phyloP scores from a whole-genome alignment of 768 basidiomycete genomes.

The Rhizopogon vinicolor region DNA sequence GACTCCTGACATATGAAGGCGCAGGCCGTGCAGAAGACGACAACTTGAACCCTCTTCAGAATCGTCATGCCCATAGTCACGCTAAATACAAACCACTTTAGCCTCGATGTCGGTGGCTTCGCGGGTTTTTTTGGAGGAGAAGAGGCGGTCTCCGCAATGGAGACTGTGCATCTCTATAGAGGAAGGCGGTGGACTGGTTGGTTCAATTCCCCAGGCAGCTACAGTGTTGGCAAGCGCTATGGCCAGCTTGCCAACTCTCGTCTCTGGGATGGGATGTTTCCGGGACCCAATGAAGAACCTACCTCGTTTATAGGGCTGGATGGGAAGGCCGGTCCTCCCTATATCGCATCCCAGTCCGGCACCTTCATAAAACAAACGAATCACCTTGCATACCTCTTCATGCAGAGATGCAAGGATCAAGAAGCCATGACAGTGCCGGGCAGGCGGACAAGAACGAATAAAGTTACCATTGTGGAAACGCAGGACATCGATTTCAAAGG shows the following conservation, averaged over 20 bases:
- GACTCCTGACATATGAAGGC: neutral
- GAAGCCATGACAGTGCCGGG: slow-evolving; percentile 1
- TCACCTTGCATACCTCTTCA: slow-evolving; percentile 26
- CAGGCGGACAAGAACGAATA: slow-evolving; percentile 14
- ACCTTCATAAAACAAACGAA: slow-evolving; percentile 23
- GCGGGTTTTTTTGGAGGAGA: slow-evolving; percentile 35
- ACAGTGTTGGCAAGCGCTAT: slow-evolving; percentile 27
- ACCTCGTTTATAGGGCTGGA: slow-evolving; percentile 22
- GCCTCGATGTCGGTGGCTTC: slow-evolving; percentile 26
- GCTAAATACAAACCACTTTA: slow-evolving; percentile 8
- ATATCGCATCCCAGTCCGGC: slow-evolving; percentile 23
- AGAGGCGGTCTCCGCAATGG: slow-evolving; percentile 34
- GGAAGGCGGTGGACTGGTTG: slow-evolving; percentile 30
- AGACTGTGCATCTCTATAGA: slow-evolving; percentile 27
- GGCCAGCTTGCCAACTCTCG: slow-evolving; percentile 23
- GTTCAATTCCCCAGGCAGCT: slow-evolving; percentile 35
- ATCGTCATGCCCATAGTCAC: slow-evolving; percentile 2
- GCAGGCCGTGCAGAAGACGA: neutral
- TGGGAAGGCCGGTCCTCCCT: slow-evolving; percentile 22
- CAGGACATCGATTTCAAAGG: slow-evolving; percentile 1
- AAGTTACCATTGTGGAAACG: slow-evolving; percentile 18
- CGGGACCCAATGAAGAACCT: slow-evolving; percentile 22
- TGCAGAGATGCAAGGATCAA: slow-evolving; percentile 11
- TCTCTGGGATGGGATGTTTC: slow-evolving; percentile 28
- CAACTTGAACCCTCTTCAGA: slow-evolving; percentile 6